Evolutionary conservation across 2,329 filamentous ascomycete species (phyloP).

Genomic region (Fusarium luffae): DNA sequence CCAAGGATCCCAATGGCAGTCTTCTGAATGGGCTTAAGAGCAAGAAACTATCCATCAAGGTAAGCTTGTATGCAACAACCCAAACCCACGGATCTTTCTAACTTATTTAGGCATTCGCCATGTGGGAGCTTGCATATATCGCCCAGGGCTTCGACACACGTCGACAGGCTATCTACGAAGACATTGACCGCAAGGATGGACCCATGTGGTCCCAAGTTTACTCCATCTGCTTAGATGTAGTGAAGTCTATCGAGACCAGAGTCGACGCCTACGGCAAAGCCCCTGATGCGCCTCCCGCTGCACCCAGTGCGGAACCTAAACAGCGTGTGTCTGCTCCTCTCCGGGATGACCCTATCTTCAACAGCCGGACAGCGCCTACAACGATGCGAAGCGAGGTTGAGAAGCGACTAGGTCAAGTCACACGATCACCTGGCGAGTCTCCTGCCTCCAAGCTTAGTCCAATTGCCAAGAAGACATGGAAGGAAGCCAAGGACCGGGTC

Average conservation of each 20-base stretch:
- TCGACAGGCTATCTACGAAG: slow-evolving; percentile 83
- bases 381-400: slow-evolving; percentile 58
- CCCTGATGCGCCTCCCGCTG: slow-evolving; percentile 47
- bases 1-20: slow-evolving; percentile 92
- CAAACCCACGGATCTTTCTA: slow-evolving; percentile 9
- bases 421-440: slow-evolving; percentile 60
- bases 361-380: slow-evolving; percentile 51
- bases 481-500: slow-evolving; percentile 60
- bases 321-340: slow-evolving; percentile 55
- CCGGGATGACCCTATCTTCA: slow-evolving; percentile 59
- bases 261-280: slow-evolving; percentile 71
- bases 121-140: slow-evolving; percentile 90
- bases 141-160: slow-evolving; percentile 78
- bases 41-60: slow-evolving; percentile 81
- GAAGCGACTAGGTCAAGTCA: slow-evolving; percentile 57
- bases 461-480: slow-evolving; percentile 61
- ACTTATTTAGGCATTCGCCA: slow-evolving; percentile 75
- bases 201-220: slow-evolving; percentile 86
- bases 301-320: slow-evolving; percentile 48
- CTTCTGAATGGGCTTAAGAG: slow-evolving; percentile 84
- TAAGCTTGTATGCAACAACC: slow-evolving; percentile 50
- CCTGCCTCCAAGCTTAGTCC: slow-evolving; percentile 62
- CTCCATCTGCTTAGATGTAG: slow-evolving; percentile 72
- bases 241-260: slow-evolving; percentile 74
- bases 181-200: slow-evolving; percentile 84